Base-by-base conservation (phyloP, 2,329 filamentous ascomycete genomes). In the Plectosphaerella cucumerina region DNA sequence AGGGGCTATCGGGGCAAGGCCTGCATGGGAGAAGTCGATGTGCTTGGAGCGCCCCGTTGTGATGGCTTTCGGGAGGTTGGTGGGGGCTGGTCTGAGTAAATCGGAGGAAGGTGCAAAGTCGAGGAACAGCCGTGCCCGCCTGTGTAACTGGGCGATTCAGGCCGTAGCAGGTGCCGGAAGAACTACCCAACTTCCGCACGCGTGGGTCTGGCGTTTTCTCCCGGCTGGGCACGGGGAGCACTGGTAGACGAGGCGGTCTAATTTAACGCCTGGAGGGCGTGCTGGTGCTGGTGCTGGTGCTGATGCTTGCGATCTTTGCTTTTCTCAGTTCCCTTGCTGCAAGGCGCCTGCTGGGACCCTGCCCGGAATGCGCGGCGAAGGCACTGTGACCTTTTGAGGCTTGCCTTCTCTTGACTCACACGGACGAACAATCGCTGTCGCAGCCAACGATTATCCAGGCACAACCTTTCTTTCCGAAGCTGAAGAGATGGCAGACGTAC, bases 101-200 rank as follows among this genome's bases (percentile, higher is more conserved):
- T n/a, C n/a, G n/a, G n/a, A n/a, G n/a, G n/a, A n/a, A n/a, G n/a
- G n/a, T n/a, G n/a, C n/a, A n/a, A 47, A 21, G 31, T 17, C 15
- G 45, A 39, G 14, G 22, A 33, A 39, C 31, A 47, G 35, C 17
- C 10, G n/a, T 42, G 39, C n/a, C 14, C 10, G 17, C 14, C 35
- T n/a, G 15, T 42, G 48, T 51, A 35, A 50, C 45, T 14, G 48
- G 45, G 43, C 31, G 44, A 18, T n/a, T n/a, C n/a, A n/a, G n/a
- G n/a, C n/a, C 26, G n/a, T 44, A 42, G 14, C 52, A 44, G 31
- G 51, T 44, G 21, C 35, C 45, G 6, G 53, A 26, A 26, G 44
- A 48, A 42, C 53, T 52, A 23, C 48, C 46, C 5, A 46, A 51
- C 26, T 31, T 31, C 26, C 26, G 35, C 35, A 18, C 15, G 14